phyloP scores from a whole-genome alignment of 176 grass and related monocot genomes.

The Oropetium thomaeum region DNA sequence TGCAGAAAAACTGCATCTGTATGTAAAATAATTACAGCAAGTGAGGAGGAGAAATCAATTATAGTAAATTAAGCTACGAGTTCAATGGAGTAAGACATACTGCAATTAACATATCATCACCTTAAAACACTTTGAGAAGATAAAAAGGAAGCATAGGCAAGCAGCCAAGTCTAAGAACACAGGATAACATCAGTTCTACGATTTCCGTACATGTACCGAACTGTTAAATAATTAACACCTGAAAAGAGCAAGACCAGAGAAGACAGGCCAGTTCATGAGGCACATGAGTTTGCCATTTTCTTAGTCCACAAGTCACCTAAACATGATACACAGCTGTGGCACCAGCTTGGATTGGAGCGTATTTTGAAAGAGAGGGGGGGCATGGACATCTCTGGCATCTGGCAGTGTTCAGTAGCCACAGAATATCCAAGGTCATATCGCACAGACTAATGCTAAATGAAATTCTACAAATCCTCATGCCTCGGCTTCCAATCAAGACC shows the following conservation, averaged over 20 bases:
- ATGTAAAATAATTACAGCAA: slow-evolving; percentile 31
- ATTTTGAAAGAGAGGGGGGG: too few relatives aligned
- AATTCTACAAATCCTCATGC: background rate
- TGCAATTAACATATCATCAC: background rate
- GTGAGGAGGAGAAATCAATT: slow-evolving; percentile 1
- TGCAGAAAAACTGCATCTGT: background rate
- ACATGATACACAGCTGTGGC: too few relatives aligned
- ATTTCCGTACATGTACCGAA: slow-evolving; percentile 5
- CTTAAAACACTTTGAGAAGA: slow-evolving; percentile 17
- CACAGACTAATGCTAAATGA: background rate
- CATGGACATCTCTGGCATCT: too few relatives aligned
- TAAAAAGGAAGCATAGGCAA: background rate
- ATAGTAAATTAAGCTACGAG: background rate
- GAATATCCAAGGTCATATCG: background rate
- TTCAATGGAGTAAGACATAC: background rate
- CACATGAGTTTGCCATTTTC: background rate
- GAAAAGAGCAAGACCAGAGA: background rate
- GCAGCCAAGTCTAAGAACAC: background rate
- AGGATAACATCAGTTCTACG: background rate
- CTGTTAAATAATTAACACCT: background rate
- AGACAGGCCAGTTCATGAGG: background rate
- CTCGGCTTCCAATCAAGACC: background rate
- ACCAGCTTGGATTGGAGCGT: too few relatives aligned
- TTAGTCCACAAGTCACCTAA: background rate
- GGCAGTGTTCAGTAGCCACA: background rate